Conservation (phyloP, 140 eudicot species). For the Flaveria floridana region DNA sequence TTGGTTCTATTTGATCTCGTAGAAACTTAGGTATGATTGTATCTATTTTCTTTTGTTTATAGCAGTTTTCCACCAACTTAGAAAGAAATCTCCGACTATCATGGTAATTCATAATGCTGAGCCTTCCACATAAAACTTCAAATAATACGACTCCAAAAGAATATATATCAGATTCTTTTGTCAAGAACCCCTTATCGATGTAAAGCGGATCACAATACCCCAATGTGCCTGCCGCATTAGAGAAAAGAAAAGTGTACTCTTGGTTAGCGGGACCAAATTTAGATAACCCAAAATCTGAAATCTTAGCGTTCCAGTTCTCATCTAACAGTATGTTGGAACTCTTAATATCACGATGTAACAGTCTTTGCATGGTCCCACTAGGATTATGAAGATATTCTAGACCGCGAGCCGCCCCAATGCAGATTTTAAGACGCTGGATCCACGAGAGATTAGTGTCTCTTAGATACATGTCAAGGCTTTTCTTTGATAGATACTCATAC, state of each 20-base stretch:
- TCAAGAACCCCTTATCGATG: neutral
- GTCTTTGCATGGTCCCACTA: neutral
- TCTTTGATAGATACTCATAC: neutral
- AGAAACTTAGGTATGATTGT: neutral
- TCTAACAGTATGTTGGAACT: conserved; percentile 17
- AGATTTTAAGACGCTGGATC: conserved; percentile 16
- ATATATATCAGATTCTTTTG: conserved; percentile 3
- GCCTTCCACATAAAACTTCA: conserved; percentile 3
- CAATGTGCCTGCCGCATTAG: neutral
- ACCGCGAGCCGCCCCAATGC: conserved; percentile 17
- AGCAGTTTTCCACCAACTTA: neutral
- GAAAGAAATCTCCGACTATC: neutral
- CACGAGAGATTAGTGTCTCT: neutral
- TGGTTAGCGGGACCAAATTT: conserved; percentile 5
- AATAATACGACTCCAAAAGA: conserved; percentile 17
- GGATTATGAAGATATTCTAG: conserved; percentile 24
- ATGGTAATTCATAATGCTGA: neutral
- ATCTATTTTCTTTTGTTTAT: neutral
- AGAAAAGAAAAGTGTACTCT: neutral
- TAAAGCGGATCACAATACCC: neutral
- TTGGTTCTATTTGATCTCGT: neutral
- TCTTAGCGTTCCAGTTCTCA: conserved; percentile 13
- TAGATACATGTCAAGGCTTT: conserved; percentile 20
- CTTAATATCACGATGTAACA: conserved; percentile 19
- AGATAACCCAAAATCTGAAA: conserved; percentile 19